Percentiles rank a stretch among this genome's conserved stretches.
These are phyloP conservation scores for Alternaria consortialis DNA, from an alignment of 2,329 filamentous ascomycete species.

Conservation along the genomic window DNA sequence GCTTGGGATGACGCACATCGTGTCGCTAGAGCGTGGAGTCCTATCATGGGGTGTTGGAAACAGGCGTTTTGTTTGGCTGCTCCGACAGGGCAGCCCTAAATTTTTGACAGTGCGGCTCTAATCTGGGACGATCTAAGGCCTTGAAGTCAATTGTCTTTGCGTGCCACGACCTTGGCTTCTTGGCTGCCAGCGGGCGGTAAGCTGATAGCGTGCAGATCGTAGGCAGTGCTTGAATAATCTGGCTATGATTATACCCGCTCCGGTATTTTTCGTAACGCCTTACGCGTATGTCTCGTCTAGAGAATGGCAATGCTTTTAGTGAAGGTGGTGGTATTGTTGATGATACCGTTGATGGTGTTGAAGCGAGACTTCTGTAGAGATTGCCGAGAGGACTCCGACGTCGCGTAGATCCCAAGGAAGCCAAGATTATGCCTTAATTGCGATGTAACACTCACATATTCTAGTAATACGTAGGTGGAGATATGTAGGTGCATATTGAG, in stretches of 20 bases:
- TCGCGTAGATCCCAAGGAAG: constrained; percentile 6
- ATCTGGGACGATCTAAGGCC: constrained; percentile 6
- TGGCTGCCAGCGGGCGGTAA: constrained; percentile 20
- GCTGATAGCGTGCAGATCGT: constrained; percentile 13
- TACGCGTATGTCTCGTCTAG: constrained; percentile 7
- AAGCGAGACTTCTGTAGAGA: background rate
- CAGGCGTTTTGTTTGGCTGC: constrained; percentile 9
- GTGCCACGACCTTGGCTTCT: constrained; percentile 28
- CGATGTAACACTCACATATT: constrained; percentile 15
- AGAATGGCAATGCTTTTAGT: background rate
- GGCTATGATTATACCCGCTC: background rate
- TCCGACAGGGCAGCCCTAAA: background rate
- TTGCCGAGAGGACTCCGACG: constrained; percentile 9
- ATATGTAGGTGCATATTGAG: background rate
- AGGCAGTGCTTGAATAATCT: background rate
- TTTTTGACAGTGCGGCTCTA: constrained; percentile 5
- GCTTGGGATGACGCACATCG: constrained; percentile 15
- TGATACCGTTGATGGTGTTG: background rate
- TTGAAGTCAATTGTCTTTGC: constrained; percentile 16
- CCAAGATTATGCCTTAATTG: constrained; percentile 20
- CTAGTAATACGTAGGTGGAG: constrained; percentile 9
- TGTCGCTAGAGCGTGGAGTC: constrained; percentile 10
- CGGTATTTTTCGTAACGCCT: background rate
- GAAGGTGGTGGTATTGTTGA: background rate
- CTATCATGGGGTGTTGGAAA: background rate